Conservation (phyloP, 345 rosid genomes). For the Acer yangbiense region DNA sequence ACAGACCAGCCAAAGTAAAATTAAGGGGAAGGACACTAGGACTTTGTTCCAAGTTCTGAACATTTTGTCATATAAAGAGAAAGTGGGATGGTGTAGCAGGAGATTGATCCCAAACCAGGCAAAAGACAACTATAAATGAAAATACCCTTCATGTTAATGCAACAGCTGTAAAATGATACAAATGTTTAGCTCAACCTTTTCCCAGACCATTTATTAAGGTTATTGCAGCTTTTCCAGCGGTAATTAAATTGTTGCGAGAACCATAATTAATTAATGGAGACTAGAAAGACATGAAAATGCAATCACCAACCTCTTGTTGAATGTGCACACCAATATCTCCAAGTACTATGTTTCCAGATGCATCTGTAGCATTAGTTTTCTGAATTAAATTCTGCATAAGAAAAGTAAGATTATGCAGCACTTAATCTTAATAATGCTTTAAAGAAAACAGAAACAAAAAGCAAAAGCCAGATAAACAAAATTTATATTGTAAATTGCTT, state of each 20-base stretch:
- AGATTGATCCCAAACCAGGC: not conserved
- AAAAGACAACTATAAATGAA: too few species aligned
- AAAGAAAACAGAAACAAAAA: not conserved
- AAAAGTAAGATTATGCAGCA: constrained; percentile 16
- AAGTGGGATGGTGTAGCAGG: not conserved
- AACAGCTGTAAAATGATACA: not conserved
- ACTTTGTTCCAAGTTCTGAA: not conserved
- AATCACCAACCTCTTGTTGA: constrained; percentile 88
- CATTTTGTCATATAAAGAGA: not conserved
- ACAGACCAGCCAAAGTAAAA: not conserved
- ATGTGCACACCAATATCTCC: constrained; percentile 89
- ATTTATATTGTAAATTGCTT: not conserved
- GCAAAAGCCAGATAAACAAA: not conserved
- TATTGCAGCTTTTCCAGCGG: not conserved
- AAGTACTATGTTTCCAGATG: constrained; percentile 86
- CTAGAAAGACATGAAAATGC: constrained; percentile 2
- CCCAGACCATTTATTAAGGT: not conserved
- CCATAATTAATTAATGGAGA: constrained; percentile 12
- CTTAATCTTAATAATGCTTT: constrained; percentile 1
- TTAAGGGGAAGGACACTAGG: not conserved
- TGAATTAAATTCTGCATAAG: constrained; percentile 63
- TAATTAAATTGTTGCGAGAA: not conserved
- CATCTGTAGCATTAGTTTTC: constrained; percentile 92
- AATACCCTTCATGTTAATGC: not conserved
- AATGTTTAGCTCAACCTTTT: constrained; percentile 1